phyloP scores from a whole-genome alignment of 352 stramenopile species.

The Phytophthora sansomeana region DNA sequence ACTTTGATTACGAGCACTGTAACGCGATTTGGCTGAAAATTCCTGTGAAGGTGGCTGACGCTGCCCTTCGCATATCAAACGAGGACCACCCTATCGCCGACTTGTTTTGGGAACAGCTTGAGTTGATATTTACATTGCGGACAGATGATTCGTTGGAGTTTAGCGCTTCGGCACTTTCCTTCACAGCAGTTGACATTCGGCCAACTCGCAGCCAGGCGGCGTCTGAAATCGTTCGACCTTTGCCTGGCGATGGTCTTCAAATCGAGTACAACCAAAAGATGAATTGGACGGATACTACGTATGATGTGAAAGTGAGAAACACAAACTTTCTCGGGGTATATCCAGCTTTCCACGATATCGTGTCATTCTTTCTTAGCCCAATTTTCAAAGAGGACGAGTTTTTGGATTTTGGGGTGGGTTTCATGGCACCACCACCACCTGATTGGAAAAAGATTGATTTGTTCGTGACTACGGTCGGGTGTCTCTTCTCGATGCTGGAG shows the following conservation, averaged over 20 bases:
- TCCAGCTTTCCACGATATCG: constrained; percentile 64
- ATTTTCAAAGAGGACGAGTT: constrained; percentile 56
- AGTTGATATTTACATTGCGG: constrained; percentile 77
- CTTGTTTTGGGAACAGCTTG: constrained; percentile 84
- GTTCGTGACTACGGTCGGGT: constrained; percentile 64
- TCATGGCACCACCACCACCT: constrained; percentile 64
- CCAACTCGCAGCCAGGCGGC: constrained; percentile 56
- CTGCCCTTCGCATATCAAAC: constrained; percentile 74
- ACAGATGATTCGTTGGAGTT: constrained; percentile 88
- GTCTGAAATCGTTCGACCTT: constrained; percentile 75
- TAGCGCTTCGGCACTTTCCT: constrained; percentile 59
- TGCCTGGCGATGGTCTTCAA: constrained; percentile 76
- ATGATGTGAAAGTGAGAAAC: constrained; percentile 76
- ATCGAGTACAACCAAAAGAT: constrained; percentile 82
- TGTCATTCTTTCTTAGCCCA: constrained; percentile 72
- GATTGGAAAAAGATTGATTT: constrained; percentile 90
- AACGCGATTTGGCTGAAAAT: constrained; percentile 85
- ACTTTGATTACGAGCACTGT: constrained; percentile 70
- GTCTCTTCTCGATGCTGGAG: constrained; percentile 85
- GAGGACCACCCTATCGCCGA: constrained; percentile 66
- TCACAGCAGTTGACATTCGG: constrained; percentile 72
- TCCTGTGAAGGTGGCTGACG: constrained; percentile 77
- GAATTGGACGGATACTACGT: constrained; percentile 80
- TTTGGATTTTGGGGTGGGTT: constrained; percentile 68
- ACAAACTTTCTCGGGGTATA: constrained; percentile 85